A percentile compares a stretch with the other conserved stretches of the same genome.
phyloP scores from a whole-genome alignment of 129 eudicot genomes.

The Flaveria brownii region DNA sequence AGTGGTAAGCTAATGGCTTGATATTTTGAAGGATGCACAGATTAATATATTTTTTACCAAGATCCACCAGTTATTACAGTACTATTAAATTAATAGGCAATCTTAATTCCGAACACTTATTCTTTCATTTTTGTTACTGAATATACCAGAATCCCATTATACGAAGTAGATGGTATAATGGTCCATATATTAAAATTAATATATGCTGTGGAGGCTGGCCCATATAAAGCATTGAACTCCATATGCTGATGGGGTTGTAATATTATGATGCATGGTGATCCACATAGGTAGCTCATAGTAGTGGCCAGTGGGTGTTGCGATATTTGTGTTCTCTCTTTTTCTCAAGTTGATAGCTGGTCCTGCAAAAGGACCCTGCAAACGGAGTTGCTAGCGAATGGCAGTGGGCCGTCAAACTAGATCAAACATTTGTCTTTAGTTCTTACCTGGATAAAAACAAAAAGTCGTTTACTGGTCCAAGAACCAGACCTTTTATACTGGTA shows the following conservation, averaged over 20 bases:
- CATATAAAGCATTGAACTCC: neutral
- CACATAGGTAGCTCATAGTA: neutral
- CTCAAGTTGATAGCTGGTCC: conserved; percentile 19
- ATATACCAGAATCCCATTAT: neutral
- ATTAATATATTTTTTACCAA: neutral
- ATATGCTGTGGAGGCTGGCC: neutral
- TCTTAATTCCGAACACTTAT: too few species aligned
- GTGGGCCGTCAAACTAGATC: neutral
- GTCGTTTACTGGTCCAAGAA: neutral
- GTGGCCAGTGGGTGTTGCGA: neutral
- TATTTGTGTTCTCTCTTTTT: neutral
- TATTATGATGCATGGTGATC: neutral
- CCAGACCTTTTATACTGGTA: neutral
- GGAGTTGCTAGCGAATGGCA: neutral
- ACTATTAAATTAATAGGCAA: neutral
- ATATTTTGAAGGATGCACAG: neutral
- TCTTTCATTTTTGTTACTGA: neutral
- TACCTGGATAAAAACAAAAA: neutral
- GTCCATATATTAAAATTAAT: neutral
- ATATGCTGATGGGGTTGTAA: conserved; percentile 8
- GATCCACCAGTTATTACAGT: conserved; percentile 4
- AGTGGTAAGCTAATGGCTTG: neutral
- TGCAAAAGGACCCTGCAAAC: neutral
- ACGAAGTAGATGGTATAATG: neutral
- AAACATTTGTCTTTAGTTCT: neutral